phyloP scores from a whole-genome alignment of 2,329 filamentous ascomycete species.

The Penicillium vulpinum region DNA sequence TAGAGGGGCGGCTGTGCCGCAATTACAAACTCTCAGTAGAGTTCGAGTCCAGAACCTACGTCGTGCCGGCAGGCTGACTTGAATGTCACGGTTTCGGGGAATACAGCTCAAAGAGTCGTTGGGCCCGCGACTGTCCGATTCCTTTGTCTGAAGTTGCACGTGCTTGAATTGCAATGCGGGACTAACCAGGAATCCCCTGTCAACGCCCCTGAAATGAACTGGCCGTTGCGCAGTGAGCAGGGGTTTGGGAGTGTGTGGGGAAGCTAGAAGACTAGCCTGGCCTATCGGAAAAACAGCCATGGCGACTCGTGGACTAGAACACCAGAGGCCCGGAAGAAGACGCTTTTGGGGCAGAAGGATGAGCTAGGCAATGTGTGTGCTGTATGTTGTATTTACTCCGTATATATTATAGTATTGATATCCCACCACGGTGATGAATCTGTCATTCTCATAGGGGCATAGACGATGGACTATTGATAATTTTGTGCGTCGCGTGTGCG shows the following conservation, averaged over 20 bases:
- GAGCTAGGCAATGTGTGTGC: not conserved
- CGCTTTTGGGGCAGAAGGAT: not conserved
- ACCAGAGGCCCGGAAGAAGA: not conserved
- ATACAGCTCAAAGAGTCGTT: not conserved
- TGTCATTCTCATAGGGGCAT: not conserved
- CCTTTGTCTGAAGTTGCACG: slow-evolving; percentile 5
- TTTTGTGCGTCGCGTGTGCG: not conserved
- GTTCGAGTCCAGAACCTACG: not conserved
- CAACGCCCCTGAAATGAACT: not conserved
- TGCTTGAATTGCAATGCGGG: slow-evolving; percentile 7
- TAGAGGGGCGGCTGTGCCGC: slow-evolving; percentile 4
- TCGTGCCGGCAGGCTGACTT: no score
- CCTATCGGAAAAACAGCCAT: not conserved
- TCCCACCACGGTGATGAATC: not conserved
- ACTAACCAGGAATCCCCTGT: slow-evolving; percentile 1
- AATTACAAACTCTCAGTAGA: not conserved
- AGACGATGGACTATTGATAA: not conserved
- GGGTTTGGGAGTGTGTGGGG: slow-evolving; percentile 4
- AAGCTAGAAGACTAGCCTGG: not conserved
- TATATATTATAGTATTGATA: not conserved
- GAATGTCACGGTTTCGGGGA: not conserved
- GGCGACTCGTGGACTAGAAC: not conserved
- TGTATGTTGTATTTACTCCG: not conserved
- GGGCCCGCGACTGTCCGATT: not conserved
- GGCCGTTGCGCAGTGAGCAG: slow-evolving; percentile 5